Evolutionary conservation across 345 rosid genomes (phyloP), one percentile per base, ranked within the genome.

Genomic region (Brassica rapa): DNA sequence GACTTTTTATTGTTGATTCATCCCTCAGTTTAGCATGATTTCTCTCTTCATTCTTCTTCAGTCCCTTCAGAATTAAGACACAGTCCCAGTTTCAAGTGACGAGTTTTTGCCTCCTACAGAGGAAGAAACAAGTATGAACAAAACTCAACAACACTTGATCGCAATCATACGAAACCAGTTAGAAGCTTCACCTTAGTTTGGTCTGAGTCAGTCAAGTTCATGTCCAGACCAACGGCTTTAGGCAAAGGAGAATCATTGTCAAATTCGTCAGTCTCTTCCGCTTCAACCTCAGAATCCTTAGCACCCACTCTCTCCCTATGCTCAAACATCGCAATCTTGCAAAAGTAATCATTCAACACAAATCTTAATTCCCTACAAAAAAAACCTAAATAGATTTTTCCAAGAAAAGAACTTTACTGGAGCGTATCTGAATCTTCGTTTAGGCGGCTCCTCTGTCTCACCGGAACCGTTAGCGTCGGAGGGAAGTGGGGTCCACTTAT

Each of bases 401-500:
- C 27, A 21, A 14, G 21, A 8, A 10, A 10, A 21, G 15, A 11
- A 77, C 94, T 79, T 79, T 37, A 95, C 99, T 5, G 99, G 98
- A 75, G 98, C 87, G 74, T 95, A 95, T 51, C 98, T 90, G 83
- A 88, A 90, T 85, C 86, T 86, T 72, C 93, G 89, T 62, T 79
- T 86, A 3, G 90, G 91, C 23, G 94, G 90, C 84, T 88, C 91
- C 67, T 90, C 93, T 3, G 80, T 81, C 57, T 77, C 90, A 55
- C 76, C 87, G 19, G 81, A 66, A 33, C 77, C 86, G 21, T 84
- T 77, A 60, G 79, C 75, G 24, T 71, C 25, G 1, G 82, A 43
- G 25, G 94, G 24, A 78, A 94, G 86, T 32, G 98, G 99, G 65
- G 98, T 93, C 99, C 99, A 95, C 77, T 89, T 88, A 65, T 93